Base-by-base conservation (phyloP, 2,329 filamentous ascomycete species). In the Aspergillus transmontanensis region DNA sequence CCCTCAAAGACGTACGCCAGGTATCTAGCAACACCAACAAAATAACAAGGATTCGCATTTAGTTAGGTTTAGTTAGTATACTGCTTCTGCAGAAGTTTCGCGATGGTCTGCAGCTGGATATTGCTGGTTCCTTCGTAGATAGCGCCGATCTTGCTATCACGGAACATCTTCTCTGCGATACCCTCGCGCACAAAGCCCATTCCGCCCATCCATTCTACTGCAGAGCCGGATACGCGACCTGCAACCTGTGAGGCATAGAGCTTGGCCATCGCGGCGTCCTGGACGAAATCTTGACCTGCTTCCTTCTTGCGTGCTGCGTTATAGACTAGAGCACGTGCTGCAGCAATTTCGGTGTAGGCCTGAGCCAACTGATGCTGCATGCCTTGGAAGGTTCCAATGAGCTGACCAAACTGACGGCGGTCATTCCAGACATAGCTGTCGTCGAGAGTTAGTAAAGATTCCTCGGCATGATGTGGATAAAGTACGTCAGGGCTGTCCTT, bases 321-420 rank as follows among this genome's bases (percentile, higher is more conserved):
- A 86, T 91, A 99, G 60, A 99, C 93, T 26, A 99, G 85, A 10
- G 93, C 93, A 57, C 95, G 89, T 0, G 95, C 95, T 34, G 95
- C 95, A 61, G 89, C 85, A 75, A 99, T 97, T 78, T 99, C 95
- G 28, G 91, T 92, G 82, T 94, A 98, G 1, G 93, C 90, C 81
- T 99, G 95, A 2, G 95, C 95, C 67, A 99, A 90, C 83, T 99
- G 95, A 83, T 97, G 94, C 83, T 98, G 94, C 95, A 99, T 98
- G 73, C 93, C 94, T 82, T 99, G 95, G 86, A 99, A 99, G 78
- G 96, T 92, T 73, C 95, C 95, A 64, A 99, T 90, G 60, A 96
- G 87, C 75, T 92, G 86, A 69, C 95, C 94, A 76, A 99, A 99
- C 83, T 99, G 95, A 83, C 92, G 93, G 73, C 95, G 91, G 83